A percentile compares a stretch with the other conserved stretches of the same genome.
Conservation (phyloP, 1,284 basidiomycete species). For the Irpex sp. region DNA sequence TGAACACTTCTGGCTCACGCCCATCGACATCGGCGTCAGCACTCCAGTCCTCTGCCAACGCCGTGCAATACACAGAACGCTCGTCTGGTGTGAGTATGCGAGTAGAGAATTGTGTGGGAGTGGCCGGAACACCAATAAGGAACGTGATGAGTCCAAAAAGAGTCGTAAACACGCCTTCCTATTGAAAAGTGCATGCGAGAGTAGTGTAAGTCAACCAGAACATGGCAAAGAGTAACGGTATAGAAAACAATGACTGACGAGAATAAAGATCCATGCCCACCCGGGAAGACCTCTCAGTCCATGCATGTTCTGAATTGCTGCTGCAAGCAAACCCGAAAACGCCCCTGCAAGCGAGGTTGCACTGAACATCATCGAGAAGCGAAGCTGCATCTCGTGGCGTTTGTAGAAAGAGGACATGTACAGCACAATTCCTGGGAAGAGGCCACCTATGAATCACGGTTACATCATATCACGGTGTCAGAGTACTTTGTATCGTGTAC, state of each 20-base stretch:
- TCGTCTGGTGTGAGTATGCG: neutral
- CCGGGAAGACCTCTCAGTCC: constrained; percentile 66
- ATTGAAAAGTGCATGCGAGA: neutral
- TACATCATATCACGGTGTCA: neutral
- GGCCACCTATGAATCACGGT: constrained; percentile 2
- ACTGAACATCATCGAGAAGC: constrained; percentile 61
- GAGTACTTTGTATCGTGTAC: no score
- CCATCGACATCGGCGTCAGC: neutral
- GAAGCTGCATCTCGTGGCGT: constrained; percentile 32
- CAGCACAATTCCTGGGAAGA: constrained; percentile 30
- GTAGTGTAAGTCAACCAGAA: no score
- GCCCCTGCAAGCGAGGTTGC: constrained; percentile 69
- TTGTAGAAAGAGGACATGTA: constrained; percentile 33
- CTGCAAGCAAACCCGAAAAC: constrained; percentile 70
- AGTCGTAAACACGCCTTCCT: neutral
- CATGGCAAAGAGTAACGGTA: no score
- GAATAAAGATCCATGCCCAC: constrained; percentile 74
- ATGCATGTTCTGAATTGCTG: constrained; percentile 68
- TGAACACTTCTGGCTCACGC: neutral
- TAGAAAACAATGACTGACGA: constrained; percentile 27
- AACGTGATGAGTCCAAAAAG: neutral
- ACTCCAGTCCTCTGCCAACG: neutral
- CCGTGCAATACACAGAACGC: neutral
- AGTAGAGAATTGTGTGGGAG: neutral
- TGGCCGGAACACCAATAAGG: neutral